Evolutionary conservation across 2,329 filamentous ascomycete species (phyloP), one percentile per base, ranked within the genome.

Genomic region (Cryoendolithus antarcticus): DNA sequence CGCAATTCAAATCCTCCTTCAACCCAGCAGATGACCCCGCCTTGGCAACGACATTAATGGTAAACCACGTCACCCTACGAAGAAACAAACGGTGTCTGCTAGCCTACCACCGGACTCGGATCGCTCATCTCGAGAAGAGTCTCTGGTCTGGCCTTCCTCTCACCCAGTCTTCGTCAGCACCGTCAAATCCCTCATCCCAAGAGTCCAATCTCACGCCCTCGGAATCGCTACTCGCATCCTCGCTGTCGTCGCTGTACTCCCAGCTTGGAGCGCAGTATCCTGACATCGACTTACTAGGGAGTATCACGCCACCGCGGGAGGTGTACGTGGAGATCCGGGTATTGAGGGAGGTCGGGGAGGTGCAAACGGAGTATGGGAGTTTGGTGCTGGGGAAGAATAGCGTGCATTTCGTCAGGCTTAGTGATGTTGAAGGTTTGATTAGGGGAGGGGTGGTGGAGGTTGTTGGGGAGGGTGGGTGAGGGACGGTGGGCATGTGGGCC

Each of bases 351-450:
- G 91, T 89, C 1, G 91, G 93, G 4, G 91, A 98, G 67, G 95
- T 98, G 48, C 89, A 98, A 65, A 98, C 91, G 0, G 93, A 98
- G 69, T 98, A 98, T 58, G 91, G 91, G 82, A 93, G 71, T 62
- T 95, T 98, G 53, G 96, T 83, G 44, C 72, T 98, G 66, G 94
- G 86, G 30, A 96, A 93, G 63, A 96, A 98, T 62, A 95, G 88
- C 55, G 91, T 98, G 58, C 93, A 98, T 57, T 96, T 93, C 56
- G 91, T 98, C 30, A 77, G 89, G 34, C 86, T 95, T 56, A 89
- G 86, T 15, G 91, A 98, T 63, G 91, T 98, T 5, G 91, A 98
- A 63, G 75, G 88, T 37, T 62, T 98, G 51, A 95, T 98, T 54
- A 76, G 86, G 10, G 89, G 96, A 59, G 91, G 91, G 12, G 98